Percentiles rank a stretch among this genome's conserved stretches.
Conservation (phyloP, 805 yeast genomes). For the Kuraishia ogatae region DNA sequence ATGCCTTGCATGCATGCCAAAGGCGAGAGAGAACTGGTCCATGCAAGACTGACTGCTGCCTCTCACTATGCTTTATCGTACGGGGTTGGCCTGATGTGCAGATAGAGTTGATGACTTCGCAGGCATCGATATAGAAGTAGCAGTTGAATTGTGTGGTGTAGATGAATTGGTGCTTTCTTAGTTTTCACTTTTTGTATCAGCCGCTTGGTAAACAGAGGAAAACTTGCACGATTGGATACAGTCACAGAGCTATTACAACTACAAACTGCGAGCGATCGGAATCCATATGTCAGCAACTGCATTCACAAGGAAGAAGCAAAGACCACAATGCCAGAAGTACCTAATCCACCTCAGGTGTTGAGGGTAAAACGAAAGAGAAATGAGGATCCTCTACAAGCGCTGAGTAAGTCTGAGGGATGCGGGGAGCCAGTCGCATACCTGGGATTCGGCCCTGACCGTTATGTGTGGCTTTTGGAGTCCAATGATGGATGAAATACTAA, state of each 20-base stretch:
- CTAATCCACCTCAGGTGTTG: slow-evolving; percentile 48
- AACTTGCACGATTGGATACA: no score
- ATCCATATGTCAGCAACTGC: background rate
- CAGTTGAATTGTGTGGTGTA: background rate
- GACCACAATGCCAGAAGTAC: slow-evolving; percentile 2
- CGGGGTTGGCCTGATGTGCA: no score
- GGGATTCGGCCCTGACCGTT: background rate
- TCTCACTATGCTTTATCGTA: background rate
- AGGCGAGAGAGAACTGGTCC: background rate
- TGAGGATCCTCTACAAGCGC: slow-evolving; percentile 84
- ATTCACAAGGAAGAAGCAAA: background rate
- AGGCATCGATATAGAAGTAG: background rate
- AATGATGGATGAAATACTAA: background rate
- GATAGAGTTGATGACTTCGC: background rate
- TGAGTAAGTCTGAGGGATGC: slow-evolving; percentile 33
- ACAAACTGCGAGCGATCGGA: background rate
- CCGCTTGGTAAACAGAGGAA: no score
- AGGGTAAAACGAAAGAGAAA: slow-evolving; percentile 81
- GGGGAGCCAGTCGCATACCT: slow-evolving; percentile 17
- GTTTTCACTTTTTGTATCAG: no score
- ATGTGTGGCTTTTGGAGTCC: background rate
- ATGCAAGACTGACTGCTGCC: background rate
- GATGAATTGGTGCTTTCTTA: background rate
- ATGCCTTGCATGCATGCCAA: background rate
- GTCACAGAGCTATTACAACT: background rate